phyloP scores from a whole-genome alignment of 1,284 basidiomycete genomes.

The Sanghuangporus baumii region DNA sequence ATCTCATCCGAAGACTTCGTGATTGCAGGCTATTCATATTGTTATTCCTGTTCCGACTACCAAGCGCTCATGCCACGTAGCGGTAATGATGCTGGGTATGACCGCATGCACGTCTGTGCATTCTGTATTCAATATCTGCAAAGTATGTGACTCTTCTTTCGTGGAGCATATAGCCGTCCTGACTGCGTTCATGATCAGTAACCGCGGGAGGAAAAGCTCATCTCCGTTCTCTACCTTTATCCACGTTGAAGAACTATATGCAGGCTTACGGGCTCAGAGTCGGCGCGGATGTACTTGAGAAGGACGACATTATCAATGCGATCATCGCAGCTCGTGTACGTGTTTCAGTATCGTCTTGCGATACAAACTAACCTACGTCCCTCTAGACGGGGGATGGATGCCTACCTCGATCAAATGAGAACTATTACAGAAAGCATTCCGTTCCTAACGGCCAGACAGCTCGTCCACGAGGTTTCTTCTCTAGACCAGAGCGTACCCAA shows the following conservation, averaged over 20 bases:
- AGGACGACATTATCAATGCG: conserved; percentile 66
- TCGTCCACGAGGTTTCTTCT: conserved; percentile 49
- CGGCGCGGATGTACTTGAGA: conserved; percentile 53
- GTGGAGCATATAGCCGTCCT: not conserved
- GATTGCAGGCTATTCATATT: conserved; percentile 59
- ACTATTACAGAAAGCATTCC: conserved; percentile 56
- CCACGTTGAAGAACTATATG: conserved; percentile 62
- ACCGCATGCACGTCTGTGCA: conserved; percentile 56
- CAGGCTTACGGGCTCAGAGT: conserved; percentile 61
- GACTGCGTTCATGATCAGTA: conserved; percentile 35
- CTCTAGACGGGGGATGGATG: conserved; percentile 48
- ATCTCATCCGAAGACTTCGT: not conserved
- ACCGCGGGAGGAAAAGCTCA: conserved; percentile 56
- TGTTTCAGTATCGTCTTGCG: not conserved
- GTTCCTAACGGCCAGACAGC: conserved; percentile 47
- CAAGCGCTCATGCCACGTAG: conserved; percentile 66
- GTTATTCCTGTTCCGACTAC: conserved; percentile 65
- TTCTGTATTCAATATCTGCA: conserved; percentile 66
- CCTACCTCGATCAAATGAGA: conserved; percentile 47
- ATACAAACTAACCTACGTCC: not conserved
- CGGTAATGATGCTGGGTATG: conserved; percentile 49
- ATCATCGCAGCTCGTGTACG: conserved; percentile 54
- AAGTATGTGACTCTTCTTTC: conserved; percentile 39
- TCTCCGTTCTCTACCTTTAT: conserved; percentile 48
- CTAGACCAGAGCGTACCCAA: conserved; percentile 32